Evolutionary conservation across 202 grass and related monocot genomes (phyloP).

Genomic region (Carex arenaria): DNA sequence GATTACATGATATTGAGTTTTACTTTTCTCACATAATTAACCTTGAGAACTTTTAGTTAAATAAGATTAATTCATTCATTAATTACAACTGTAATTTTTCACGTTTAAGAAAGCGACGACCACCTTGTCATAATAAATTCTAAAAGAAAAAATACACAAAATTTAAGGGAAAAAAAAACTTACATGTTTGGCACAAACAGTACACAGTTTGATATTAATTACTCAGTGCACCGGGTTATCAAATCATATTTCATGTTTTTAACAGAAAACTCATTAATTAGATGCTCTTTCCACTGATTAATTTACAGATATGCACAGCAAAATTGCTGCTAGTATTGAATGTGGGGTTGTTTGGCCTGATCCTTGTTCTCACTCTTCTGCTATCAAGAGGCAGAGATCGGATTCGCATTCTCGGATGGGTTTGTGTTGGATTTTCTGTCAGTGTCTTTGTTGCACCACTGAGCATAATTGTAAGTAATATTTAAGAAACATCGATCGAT

Average conservation of each 20-base stretch:
- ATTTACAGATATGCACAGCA: constrained; percentile 41
- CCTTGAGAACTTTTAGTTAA: too few species aligned
- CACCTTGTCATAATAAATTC: not conserved
- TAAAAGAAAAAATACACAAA: not conserved
- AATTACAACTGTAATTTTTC: not conserved
- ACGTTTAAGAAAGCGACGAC: not conserved
- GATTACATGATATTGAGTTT: not conserved
- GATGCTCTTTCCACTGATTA: not conserved
- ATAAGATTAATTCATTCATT: not conserved
- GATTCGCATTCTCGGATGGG: constrained; percentile 66
- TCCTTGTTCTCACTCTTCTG: constrained; percentile 55
- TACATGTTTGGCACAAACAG: not conserved
- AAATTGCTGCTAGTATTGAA: constrained; percentile 63
- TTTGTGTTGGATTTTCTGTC: constrained; percentile 65
- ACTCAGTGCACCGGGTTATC: not conserved
- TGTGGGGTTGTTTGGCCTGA: constrained; percentile 60
- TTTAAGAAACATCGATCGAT: not conserved
- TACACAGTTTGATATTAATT: not conserved
- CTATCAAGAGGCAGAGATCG: constrained; percentile 32
- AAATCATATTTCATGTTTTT: not conserved
- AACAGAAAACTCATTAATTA: not conserved
- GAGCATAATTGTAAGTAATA: constrained; percentile 64
- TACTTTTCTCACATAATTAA: not conserved
- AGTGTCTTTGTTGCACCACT: constrained; percentile 83
- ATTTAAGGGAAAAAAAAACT: not conserved